Evolutionary conservation across 2,329 filamentous ascomycete genomes (phyloP).

Genomic region (Waltergamsia citrina): DNA sequence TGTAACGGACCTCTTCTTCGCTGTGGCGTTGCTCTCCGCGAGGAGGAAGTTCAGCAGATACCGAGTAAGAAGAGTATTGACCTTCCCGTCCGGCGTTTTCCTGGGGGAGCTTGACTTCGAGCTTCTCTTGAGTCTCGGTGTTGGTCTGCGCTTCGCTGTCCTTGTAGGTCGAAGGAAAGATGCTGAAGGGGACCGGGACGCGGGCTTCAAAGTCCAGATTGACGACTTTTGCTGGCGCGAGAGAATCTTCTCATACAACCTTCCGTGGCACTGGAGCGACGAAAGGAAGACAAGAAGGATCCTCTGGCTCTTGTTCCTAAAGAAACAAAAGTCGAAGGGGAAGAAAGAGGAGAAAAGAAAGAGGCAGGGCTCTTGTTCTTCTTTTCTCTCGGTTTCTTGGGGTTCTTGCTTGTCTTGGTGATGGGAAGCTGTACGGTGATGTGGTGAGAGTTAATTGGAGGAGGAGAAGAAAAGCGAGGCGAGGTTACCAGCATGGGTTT

Average conservation of each 20-base stretch:
- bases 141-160: slow-evolving; percentile 41
- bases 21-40: slow-evolving; percentile 52
- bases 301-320: slow-evolving; percentile 53
- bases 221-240: slow-evolving; percentile 66
- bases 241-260: slow-evolving; percentile 57
- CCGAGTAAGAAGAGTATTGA: slow-evolving; percentile 70
- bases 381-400: slow-evolving; percentile 16
- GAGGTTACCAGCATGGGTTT: slow-evolving; percentile 19
- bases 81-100: slow-evolving; percentile 95
- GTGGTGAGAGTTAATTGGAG: slow-evolving; percentile 29
- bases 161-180: slow-evolving; percentile 98
- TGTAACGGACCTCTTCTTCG: slow-evolving; percentile 78
- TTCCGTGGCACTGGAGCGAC: slow-evolving; percentile 46
- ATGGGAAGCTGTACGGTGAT: slow-evolving; percentile 15
- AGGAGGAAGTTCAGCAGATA: slow-evolving; percentile 53
- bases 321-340: slow-evolving; percentile 42
- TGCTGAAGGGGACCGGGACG: slow-evolving; percentile 98
- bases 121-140: slow-evolving; percentile 49
- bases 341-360: slow-evolving; percentile 19
- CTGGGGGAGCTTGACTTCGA: slow-evolving; percentile 64
- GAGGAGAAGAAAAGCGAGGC: slow-evolving; percentile 15
- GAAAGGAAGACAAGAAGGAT: slow-evolving; percentile 61
- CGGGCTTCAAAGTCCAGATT: slow-evolving; percentile 99
- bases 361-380: slow-evolving; percentile 20
- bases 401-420: slow-evolving; percentile 13